Conservation (phyloP, 2,329 filamentous ascomycete species). For the Beauveria bassiana region DNA sequence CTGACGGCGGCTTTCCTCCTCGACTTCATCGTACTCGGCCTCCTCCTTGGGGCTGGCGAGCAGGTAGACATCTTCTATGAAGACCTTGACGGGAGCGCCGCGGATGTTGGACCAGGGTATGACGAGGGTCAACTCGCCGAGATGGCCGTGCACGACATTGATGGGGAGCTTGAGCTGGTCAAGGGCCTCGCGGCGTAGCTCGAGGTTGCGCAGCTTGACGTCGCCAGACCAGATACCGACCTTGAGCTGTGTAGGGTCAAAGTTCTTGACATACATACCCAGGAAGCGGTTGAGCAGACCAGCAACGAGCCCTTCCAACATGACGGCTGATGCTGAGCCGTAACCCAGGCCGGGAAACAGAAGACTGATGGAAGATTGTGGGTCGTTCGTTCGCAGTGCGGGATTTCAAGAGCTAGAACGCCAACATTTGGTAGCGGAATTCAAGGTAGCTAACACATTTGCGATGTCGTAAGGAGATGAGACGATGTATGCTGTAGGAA, state of each 20-base stretch:
- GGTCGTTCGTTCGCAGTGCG: neutral
- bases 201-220: slow-evolving; percentile 87
- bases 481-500: neutral
- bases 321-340: slow-evolving; percentile 55
- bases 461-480: neutral
- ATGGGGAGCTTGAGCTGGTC: slow-evolving; percentile 95
- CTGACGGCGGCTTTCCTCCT: slow-evolving; percentile 80
- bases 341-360: slow-evolving; percentile 61
- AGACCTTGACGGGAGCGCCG: slow-evolving; percentile 87
- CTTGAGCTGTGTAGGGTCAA: slow-evolving; percentile 95
- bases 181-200: slow-evolving; percentile 87
- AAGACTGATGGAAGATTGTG: neutral
- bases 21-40: slow-evolving; percentile 83
- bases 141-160: slow-evolving; percentile 91
- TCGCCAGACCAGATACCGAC: slow-evolving; percentile 99
- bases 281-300: slow-evolving; percentile 97
- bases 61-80: slow-evolving; percentile 94
- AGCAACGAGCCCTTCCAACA: slow-evolving; percentile 96
- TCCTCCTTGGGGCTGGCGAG: slow-evolving; percentile 94
- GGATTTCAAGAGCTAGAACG: neutral
- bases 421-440: neutral
- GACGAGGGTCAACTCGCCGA: slow-evolving; percentile 81
- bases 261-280: slow-evolving; percentile 99
- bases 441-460: neutral
- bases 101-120: slow-evolving; percentile 98